Base-by-base conservation (phyloP, 139 green algal genomes). In the Chlorella vulgaris region DNA sequence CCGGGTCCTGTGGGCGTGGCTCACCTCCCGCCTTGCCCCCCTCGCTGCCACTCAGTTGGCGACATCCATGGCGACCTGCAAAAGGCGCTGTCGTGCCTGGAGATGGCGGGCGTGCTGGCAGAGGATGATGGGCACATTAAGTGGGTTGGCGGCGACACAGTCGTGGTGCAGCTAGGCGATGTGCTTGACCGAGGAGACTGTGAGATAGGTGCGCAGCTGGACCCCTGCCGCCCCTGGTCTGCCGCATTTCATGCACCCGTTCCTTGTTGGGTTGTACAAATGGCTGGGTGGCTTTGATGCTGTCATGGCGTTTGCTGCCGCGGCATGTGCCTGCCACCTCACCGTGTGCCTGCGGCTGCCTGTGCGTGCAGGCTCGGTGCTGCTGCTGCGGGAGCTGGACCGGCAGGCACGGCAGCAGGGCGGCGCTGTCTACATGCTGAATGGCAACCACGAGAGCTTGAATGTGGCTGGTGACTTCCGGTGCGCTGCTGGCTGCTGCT, bases 401-500 rank as follows among this genome's bases (percentile, higher is more conserved):
- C 39, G 85, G 31, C 91, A 97, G 82, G 95, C 95, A 4, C 71
- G 88, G 53, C 69, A 85, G 60, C 70, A 94, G 19, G 94, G 94
- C 6, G 95, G 95, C 6, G 93, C 90, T 4, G 93, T 98, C 4
- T 96, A 93, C 78, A 96, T 98, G 91, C 86, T 98, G 2, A 98
- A 98, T 77, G 95, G 95, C 82, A 98, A 98, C 86, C 95, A 98
- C 74, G 91, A 98, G 80, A 94, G 87, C 73, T 81, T 98, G 13
- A 98, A 98, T 66, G 88, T 98, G 31, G 91, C 86, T 28, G 94
- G 94, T 5, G 92, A 97, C 86, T 97, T 96, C 84, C 85, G 93
- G 90, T 94, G 40, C 35, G 86, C 1, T 4, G 26, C 2, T 18
- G 61, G 22, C n/a, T 10, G 43, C 21, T 31, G 43, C 29, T 29